A percentile compares a stretch with the other conserved stretches of the same genome.
These are phyloP conservation scores for Xylaria telfairii DNA, from an alignment of 495 filamentous ascomycete species.

Conservation along the genomic window DNA sequence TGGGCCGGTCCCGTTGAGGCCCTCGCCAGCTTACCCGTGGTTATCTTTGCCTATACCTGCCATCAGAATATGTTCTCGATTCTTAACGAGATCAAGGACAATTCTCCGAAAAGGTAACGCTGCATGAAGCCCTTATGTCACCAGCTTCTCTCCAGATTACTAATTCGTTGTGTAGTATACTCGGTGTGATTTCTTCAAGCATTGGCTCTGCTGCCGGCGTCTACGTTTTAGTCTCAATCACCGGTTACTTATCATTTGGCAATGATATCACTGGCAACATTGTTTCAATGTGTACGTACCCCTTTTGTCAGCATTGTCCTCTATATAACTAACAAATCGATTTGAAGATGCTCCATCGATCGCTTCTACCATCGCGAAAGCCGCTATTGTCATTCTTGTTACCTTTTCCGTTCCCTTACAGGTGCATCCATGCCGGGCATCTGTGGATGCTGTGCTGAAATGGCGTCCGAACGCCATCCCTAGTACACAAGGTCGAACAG, in stretches of 20 bases:
- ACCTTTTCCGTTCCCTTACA: constrained; percentile 97
- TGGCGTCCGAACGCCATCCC: constrained; percentile 71
- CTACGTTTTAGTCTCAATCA: constrained; percentile 91
- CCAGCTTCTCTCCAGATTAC: neutral
- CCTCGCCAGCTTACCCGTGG: constrained; percentile 87
- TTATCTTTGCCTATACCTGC: constrained; percentile 98
- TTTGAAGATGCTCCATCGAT: constrained; percentile 71
- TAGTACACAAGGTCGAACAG: constrained; percentile 36
- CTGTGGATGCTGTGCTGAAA: constrained; percentile 87
- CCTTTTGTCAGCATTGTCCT: neutral
- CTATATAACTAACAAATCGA: constrained; percentile 15
- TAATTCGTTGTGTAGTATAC: constrained; percentile 63
- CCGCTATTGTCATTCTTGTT: constrained; percentile 94
- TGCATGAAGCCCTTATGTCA: neutral
- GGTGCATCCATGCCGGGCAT: constrained; percentile 92
- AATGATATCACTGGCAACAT: constrained; percentile 88
- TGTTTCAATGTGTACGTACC: constrained; percentile 78
- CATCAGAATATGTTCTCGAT: constrained; percentile 99
- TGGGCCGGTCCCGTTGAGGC: constrained; percentile 81
- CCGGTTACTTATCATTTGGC: constrained; percentile 94
- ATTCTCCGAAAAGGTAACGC: constrained; percentile 64
- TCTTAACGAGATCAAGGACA: constrained; percentile 89
- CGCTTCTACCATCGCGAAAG: constrained; percentile 87
- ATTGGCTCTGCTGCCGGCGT: constrained; percentile 80
- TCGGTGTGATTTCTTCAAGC: constrained; percentile 78